Evolutionary conservation across 2,329 filamentous ascomycete genomes (phyloP), one percentile per base, ranked within the genome.

Genomic region (Apiospora saccharicola): DNA sequence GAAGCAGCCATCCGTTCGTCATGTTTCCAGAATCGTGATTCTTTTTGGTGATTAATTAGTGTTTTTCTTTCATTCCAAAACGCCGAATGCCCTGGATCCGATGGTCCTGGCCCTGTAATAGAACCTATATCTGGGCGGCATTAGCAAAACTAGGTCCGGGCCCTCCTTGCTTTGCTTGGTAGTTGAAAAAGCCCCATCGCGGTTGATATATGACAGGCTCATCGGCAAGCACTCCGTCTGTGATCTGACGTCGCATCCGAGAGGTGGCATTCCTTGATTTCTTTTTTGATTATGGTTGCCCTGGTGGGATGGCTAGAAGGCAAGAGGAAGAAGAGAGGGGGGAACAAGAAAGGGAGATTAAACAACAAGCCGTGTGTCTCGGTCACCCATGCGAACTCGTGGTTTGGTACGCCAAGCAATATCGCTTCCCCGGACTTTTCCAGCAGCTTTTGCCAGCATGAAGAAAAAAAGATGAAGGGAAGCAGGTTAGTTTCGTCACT

Each of bases 281-380:
- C 26, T 16, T 57, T 34, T 34, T 30, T n/a, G 1, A n/a, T 37
- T n/a, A 13, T 24, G 4, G 8, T 24, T 13, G 12, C 49, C n/a
- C 13, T 24, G 49, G 22, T 37, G 3, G 24, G 13, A 57, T 22
- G 26, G 30, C 10, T 22, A 30, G 53, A 34, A 8, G 53, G 14
- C 14, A 34, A 30, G 51, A 34, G 14, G 26, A 41, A 16, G 41
- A 14, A 43, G 26, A 41, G 5, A 6, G 24, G 24, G 19, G 16
- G 3, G 10, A 2, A 41, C 37, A 34, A 34, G 19, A 34, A 37
- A 10, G 43, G 44, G 44, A 68, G 22, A 43, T 26, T 19, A 68
- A 68, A 24, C 69, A 43, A 70, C n/a, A 24, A 46, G 22, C 69
- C 69, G 53, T 51, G 69, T 70, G 69, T 70, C 51, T 67, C 69